Base-by-base conservation (phyloP, 495 filamentous ascomycete species). In the Ramalina peruviana region DNA sequence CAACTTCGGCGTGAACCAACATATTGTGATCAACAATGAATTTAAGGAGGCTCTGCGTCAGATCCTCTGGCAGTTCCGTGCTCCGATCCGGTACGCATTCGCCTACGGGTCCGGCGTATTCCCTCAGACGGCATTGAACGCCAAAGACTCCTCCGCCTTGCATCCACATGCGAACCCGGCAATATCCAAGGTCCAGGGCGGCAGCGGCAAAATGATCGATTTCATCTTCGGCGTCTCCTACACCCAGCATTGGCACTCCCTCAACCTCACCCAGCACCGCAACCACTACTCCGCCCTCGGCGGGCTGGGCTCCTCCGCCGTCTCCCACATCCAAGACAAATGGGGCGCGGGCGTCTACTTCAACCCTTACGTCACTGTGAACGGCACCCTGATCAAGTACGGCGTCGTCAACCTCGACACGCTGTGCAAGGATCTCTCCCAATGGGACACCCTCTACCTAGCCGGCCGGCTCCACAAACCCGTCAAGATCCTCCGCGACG, bases 81-180 rank as follows among this genome's bases (percentile, higher is more conserved):
- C 93, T 0, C 88, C 90, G 0, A 94, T 98, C 52, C 76, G 85
- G 43, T 97, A 97, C 68, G 90, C 88, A 6, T 92, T 98, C 63
- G 92, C 92, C 13, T 98, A 98, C 61, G 92, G 92, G 21, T 96
- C 90, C 1, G 92, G 93, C 7, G 92, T 98, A 6, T 98, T 98
- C 61, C 75, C 88, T 1, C 92, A 98, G 58, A 78, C 75, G 4
- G 74, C 73, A 37, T 72, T 63, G 44, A 63, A 65, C 5, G 44
- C 55, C 2, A 61, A 62, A 10, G 62, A 66, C 15, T 65, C 73
- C 3, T 62, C 69, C 3, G 66, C 76, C 17, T 62, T 76, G 63
- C 88, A 95, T 57, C 80, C 87, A 3, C 79, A 86, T 46, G 77
- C 86, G 2, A 86, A 85, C 17, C 64, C 75, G 21, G 86, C 86